Base-by-base conservation (phyloP, 108 stramenopile genomes). In the Stephanodiscus triporus region DNA sequence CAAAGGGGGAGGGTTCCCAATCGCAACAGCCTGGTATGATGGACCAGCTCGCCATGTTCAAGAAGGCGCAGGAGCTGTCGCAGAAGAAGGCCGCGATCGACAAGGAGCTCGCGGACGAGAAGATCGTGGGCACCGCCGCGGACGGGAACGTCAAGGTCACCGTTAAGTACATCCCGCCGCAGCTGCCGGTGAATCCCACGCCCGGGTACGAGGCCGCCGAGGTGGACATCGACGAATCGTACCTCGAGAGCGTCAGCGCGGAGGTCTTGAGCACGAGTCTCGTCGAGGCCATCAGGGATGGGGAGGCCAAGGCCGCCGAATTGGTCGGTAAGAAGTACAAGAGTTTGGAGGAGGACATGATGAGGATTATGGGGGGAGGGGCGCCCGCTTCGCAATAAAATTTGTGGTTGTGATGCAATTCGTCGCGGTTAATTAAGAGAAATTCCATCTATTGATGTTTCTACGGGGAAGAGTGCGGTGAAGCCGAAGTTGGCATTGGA, bases 31-130 rank as follows among this genome's bases (percentile, higher is more conserved):
- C 89, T 1, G 90, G 90, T 19, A 89, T 92, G 90, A 89, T 92
- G 90, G 94, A 95, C 80, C 94, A 95, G 80, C 65, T 95, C 51
- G 90, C 89, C 59, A 93, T 95, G 91, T 89, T 95, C 76, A 91
- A 95, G 69, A 95, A 93, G 80, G 91, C 91, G 1, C 91, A 93
- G 80, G 90, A 95, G 74, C 84, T 95, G 37, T 89, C 91, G 34
- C 40, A 71, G 45, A 95, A 95, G 78, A 92, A 92, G 65, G 53
- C 80, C 17, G 80, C 78, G 16, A 57, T 95, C 24, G 94, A 95
- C 60, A 76, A 87, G 42, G 91, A 95, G 58, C 81, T 95, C 9
- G 60, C 78, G 29, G 32, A 77, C 37, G 74, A 79, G 65, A 74
- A 74, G 24, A 90, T 91, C 61, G 43, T 51, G 0, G 94, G 90